Evolutionary conservation across 208 protist species (phyloP), one percentile per base, ranked within the genome.

Genomic region (Trypanosoma caninum): DNA sequence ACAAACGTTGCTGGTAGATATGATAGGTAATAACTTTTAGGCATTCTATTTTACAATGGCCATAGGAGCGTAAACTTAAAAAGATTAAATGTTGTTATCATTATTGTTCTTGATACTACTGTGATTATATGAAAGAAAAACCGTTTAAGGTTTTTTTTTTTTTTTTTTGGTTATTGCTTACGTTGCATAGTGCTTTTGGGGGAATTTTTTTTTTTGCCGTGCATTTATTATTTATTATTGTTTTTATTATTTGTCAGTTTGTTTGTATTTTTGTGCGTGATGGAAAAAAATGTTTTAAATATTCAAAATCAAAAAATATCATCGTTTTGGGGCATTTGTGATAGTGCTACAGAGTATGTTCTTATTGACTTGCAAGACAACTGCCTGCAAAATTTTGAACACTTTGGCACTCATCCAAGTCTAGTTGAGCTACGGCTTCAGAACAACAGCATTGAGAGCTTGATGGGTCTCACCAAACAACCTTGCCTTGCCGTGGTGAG

Each of bases 391-490:
- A 74, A 47, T 20, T 90, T 92, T 59, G 75, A 88, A 20, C 48
- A 77, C 59, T 91, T 95, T 47, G 82, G 84, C 23, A 91, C 82
- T 18, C 88, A 92, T 60, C 72, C 80, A 16, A 81, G 77, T 51
- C 59, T 95, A 2, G 57, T 71, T 44, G 72, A 84, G 55, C 46
- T 89, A 11, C 48, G 82, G 23, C 51, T 92, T 33, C 59, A 79
- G 46, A 61, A 74, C 45, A 95, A 92, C 40, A 34, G 31, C 2
- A 79, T 95, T 6, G 53, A 65, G 3, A 79, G 60, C 10, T 84
- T 92, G 54, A 67, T 78, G 25, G 82, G 84, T 6, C 75, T 95
- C 20, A 91, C 84, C 2, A 71, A 70, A 51, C 84, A 92, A 50
- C 72, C 60, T 5, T 80, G 72, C 0, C 74, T 95, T 27, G 37